Conservation (phyloP, 2,329 filamentous ascomycete species). For the Rosellinia necatrix region DNA sequence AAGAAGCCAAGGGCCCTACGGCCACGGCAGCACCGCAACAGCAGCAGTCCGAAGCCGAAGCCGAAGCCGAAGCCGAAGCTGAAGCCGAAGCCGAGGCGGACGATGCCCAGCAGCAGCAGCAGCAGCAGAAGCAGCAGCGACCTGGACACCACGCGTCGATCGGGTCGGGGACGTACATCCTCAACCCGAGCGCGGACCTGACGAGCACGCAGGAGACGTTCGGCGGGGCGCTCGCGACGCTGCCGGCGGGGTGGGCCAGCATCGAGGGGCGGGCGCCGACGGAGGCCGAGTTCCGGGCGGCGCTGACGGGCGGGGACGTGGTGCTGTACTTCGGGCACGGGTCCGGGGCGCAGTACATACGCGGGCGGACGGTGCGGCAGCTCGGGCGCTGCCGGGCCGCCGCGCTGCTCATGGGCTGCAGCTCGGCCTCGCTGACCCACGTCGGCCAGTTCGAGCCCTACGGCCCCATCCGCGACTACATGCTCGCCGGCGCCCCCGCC, state of each 20-base stretch:
- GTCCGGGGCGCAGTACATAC: constrained; percentile 91
- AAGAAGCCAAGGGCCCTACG: constrained; percentile 53
- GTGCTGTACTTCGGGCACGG: constrained; percentile 97
- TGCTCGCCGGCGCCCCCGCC: constrained; percentile 84
- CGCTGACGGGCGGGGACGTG: constrained; percentile 69
- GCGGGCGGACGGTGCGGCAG: constrained; percentile 78
- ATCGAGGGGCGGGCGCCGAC: constrained; percentile 72
- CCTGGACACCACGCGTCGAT: constrained; percentile 61
- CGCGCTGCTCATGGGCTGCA: constrained; percentile 92
- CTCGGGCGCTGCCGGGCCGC: constrained; percentile 76
- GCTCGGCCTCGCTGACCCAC: constrained; percentile 78
- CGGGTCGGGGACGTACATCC: constrained; percentile 71
- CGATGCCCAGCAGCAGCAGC: too few relatives aligned
- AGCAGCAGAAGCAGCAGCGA: too few relatives aligned
- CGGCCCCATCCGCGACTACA: constrained; percentile 88
- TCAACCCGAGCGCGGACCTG: constrained; percentile 88
- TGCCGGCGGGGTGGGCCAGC: constrained; percentile 72
- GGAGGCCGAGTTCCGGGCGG: constrained; percentile 75
- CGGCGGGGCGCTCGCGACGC: constrained; percentile 64
- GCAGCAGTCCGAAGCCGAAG: too few relatives aligned
- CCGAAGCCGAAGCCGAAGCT: too few relatives aligned
- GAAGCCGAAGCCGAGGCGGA: too few relatives aligned
- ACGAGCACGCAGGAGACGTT: constrained; percentile 79
- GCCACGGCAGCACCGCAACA: constrained; percentile 17
- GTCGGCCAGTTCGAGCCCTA: constrained; percentile 89